Evolutionary conservation across 306 rosid species (phyloP).

Genomic region (Rosa persica): DNA sequence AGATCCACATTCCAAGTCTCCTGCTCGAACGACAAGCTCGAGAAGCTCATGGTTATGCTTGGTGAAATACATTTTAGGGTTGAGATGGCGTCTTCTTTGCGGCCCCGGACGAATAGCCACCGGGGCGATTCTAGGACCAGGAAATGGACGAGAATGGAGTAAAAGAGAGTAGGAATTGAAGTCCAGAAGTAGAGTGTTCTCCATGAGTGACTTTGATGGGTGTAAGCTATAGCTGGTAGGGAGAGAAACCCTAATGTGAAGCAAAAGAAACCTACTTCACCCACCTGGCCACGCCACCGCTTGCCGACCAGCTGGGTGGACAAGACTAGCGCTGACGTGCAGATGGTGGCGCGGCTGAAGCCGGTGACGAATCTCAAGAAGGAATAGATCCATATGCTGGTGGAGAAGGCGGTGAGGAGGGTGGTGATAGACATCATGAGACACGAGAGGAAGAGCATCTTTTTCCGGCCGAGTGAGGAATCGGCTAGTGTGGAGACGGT

Average conservation of each 20-base stretch:
- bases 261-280: conserved; percentile 48
- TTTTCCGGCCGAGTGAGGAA: conserved; percentile 56
- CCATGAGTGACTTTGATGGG: conserved; percentile 40
- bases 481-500: conserved; percentile 54
- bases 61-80: conserved; percentile 31
- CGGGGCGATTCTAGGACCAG: conserved; percentile 59
- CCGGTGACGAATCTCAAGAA: conserved; percentile 41
- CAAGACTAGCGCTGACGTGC: conserved; percentile 54
- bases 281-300: conserved; percentile 42
- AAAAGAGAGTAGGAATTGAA: conserved; percentile 46
- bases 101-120: conserved; percentile 58
- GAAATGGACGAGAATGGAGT: conserved; percentile 28
- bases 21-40: conserved; percentile 18
- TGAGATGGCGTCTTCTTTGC: conserved; percentile 46
- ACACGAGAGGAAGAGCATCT: conserved; percentile 47
- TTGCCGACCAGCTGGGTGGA: conserved; percentile 59
- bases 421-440: conserved; percentile 55
- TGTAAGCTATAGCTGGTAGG: conserved; percentile 50
- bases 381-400: conserved; percentile 55
- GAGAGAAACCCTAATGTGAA: conserved; percentile 62
- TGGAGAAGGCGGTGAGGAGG: conserved; percentile 35
- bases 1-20: conserved; percentile 33
- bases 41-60: conserved; percentile 21
- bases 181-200: conserved; percentile 51
- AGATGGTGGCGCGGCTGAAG: conserved; percentile 47